Base-by-base conservation (phyloP, 176 grass and related monocot genomes). In the Raddia guianensis region DNA sequence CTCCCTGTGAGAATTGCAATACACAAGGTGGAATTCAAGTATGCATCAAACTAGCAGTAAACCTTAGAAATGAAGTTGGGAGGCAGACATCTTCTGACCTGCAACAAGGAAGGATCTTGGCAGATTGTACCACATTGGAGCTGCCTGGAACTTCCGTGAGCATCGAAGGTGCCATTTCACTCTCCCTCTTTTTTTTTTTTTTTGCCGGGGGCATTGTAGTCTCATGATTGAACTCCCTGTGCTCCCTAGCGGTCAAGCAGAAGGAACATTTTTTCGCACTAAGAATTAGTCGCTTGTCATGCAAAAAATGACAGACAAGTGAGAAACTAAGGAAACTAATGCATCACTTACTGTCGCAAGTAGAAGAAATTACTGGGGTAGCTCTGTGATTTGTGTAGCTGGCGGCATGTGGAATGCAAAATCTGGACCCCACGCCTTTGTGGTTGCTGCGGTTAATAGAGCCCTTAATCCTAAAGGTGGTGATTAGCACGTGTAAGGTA, bases 91-190 rank as follows among this genome's bases (percentile, higher is more conserved):
- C 4, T 40, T 5, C 2, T 3, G 50, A 73, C 70, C 70, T 73
- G 70, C 72, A 74, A 74, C 72, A 74, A 44, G 55, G 5, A 57
- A 74, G 52, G 34, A 74, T 57, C 15, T 74, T 12, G 52, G 49
- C 56, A 34, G 52, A 57, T 43, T 44, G 5, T 40, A 5, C 1
- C 34, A 74, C 52, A 10, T 40, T 18, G 10, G 52, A 57, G 16
- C 52, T 57, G 15, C 33, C 12, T 75, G 49, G 70, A 54, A 35
- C 15, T 9, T 73, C 70, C 13, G 9, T 27, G 12, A 54, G 50
- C 50, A 53, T 53, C 15, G 50, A 53, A 14, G 9, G 12, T 53
- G 37, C 37, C 37, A 40, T 40, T 40, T 2, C 37, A 40, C 37
- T 40, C 37, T 3, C 37, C 4, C 37, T 40, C 37, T 40, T 40